Evolutionary conservation across 1,284 basidiomycete genomes (phyloP).

Genomic region (Apiotrichum mycotoxinovorans): DNA sequence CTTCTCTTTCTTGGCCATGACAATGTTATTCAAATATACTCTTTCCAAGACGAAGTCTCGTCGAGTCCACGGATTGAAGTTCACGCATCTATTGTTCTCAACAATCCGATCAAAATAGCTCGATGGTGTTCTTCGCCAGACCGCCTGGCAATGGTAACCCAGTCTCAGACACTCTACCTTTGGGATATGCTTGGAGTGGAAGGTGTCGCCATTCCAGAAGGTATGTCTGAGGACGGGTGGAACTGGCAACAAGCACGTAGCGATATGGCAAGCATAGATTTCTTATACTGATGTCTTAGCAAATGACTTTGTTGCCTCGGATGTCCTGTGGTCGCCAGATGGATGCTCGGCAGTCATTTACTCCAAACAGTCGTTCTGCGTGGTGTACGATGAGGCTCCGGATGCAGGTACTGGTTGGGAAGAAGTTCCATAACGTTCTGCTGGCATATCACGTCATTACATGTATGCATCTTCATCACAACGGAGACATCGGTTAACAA

Average conservation of each 20-base stretch:
- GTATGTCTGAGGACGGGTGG: slow-evolving; percentile 29
- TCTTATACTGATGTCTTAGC: slow-evolving; percentile 2
- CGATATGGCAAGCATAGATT: too few species aligned
- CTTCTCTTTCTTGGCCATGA: slow-evolving; percentile 57
- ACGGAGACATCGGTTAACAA: too few species aligned
- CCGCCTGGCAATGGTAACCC: slow-evolving; percentile 24
- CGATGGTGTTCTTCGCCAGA: slow-evolving; percentile 25
- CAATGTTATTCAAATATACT: slow-evolving; percentile 36
- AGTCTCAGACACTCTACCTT: slow-evolving; percentile 30
- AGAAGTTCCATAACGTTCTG: background rate
- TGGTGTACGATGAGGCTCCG: slow-evolving; percentile 27
- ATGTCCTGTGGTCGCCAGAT: slow-evolving; percentile 36
- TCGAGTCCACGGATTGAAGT: slow-evolving; percentile 27
- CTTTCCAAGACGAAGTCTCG: slow-evolving; percentile 23
- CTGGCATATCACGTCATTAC: too few species aligned
- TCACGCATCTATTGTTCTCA: slow-evolving; percentile 27
- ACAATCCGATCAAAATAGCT: slow-evolving; percentile 19
- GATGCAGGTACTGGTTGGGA: slow-evolving; percentile 7
- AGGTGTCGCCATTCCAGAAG: slow-evolving; percentile 35
- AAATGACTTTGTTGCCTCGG: slow-evolving; percentile 17
- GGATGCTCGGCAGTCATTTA: slow-evolving; percentile 29
- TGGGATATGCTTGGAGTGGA: slow-evolving; percentile 40
- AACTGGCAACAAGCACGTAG: too few species aligned
- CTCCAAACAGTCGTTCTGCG: slow-evolving; percentile 28
- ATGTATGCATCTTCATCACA: too few species aligned